phyloP scores from a whole-genome alignment of 2,329 filamentous ascomycete species.

The Colletotrichum eleusines region DNA sequence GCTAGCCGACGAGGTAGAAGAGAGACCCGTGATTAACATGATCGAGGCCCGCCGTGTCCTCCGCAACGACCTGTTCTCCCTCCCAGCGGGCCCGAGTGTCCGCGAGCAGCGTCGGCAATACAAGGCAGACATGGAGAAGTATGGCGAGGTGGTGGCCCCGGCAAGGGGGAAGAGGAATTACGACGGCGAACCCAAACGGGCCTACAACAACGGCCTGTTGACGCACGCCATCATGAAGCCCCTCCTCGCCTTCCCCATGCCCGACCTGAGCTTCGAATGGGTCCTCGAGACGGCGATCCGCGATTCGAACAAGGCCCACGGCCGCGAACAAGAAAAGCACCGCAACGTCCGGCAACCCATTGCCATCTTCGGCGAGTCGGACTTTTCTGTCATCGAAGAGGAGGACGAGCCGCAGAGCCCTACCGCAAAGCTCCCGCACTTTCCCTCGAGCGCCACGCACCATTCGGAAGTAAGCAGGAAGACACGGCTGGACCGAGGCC shows the following conservation, averaged over 20 bases:
- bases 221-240: conserved; percentile 32
- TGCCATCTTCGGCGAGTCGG: conserved; percentile 31
- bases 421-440: conserved; percentile 28
- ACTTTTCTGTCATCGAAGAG: conserved; percentile 34
- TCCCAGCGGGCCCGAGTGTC: conserved; percentile 21
- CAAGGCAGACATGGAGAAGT: conserved; percentile 24
- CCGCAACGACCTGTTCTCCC: conserved; percentile 25
- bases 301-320: conserved; percentile 27
- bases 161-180: conserved; percentile 23
- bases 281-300: conserved; percentile 30
- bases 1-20: conserved; percentile 20
- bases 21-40: conserved; percentile 16
- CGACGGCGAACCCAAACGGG: conserved; percentile 28
- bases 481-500: conserved; percentile 21
- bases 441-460: conserved; percentile 38
- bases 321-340: not conserved
- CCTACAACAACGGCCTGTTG: conserved; percentile 33
- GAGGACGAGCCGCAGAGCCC: conserved; percentile 38
- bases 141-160: conserved; percentile 12
- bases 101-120: conserved; percentile 22
- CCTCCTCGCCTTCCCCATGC: conserved; percentile 29
- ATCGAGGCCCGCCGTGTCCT: conserved; percentile 34
- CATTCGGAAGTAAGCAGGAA: conserved; percentile 29
- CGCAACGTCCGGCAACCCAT: conserved; percentile 36
- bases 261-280: conserved; percentile 35